Base-by-base conservation (phyloP, 768 basidiomycete species). In the Glaciozyma martinii region DNA sequence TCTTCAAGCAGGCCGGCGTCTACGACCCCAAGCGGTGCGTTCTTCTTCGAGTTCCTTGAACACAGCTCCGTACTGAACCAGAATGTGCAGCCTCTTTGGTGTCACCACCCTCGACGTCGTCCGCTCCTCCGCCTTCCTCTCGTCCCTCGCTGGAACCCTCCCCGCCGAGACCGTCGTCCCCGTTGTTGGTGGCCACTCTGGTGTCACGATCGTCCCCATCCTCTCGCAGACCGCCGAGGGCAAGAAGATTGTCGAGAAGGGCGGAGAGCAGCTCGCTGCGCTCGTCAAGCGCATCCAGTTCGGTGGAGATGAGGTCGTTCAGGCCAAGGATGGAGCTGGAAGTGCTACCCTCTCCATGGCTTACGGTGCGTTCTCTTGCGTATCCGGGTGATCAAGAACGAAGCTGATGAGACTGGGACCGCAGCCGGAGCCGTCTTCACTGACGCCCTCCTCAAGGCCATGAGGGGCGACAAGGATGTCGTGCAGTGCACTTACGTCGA, bases 251-350 rank as follows among this genome's bases (percentile, higher is more conserved):
- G 71, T 77, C 56, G 78, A 72, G 66, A 66, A 55, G 37, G 76
- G 81, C 55, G 87, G 89, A 66, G 88, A 90, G 76, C 80, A 76
- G 43, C 76, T 84, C 72, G 84, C 85, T 32, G 78, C 80, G 19
- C 82, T 97, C 57, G 80, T 88, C 56, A 81, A 90, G 62, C 87
- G 90, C 71, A 90, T 95, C 73, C 92, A 94, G 77, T 95, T 89
- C 74, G 93, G 93, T 62, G 93, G 92, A 63, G 93, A 95, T 72
- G 93, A 98, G 79, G 93, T 98, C 74, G 94, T 98, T 76, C 88
- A 95, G 80, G 95, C 95, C 52, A 99, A 99, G 81, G 87, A 90
- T 73, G 86, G 86, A 70, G 85, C 86, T 59, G 95, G 95, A 53
- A 92, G 90, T 40, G 93, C 93, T 13, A 95, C 92, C n/a, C 84